Percentiles rank a stretch among this genome's conserved stretches.
These are phyloP conservation scores for Pythium aphanidermatum DNA, from an alignment of 352 stramenopile species.

Conservation along the genomic window DNA sequence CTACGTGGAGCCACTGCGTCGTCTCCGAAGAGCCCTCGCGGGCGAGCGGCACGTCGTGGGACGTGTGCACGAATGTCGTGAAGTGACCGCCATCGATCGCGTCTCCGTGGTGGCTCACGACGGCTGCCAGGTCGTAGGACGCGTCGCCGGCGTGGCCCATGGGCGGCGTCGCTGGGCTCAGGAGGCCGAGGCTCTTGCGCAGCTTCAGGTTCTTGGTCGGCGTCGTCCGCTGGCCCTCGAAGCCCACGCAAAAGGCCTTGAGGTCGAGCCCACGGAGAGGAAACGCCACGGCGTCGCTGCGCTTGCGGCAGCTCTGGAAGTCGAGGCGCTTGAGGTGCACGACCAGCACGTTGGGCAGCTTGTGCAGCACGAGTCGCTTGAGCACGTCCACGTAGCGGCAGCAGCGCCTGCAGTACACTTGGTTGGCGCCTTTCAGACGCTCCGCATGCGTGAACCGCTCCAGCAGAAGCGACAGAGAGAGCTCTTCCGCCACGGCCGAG, in stretches of 20 bases:
- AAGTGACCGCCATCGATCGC: slow-evolving; percentile 68
- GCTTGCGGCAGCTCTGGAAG: slow-evolving; percentile 58
- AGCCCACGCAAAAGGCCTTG: slow-evolving; percentile 35
- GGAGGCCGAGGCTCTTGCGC: too few relatives aligned
- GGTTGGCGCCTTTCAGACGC: slow-evolving; percentile 44
- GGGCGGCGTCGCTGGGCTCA: slow-evolving; percentile 7
- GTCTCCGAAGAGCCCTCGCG: slow-evolving; percentile 2
- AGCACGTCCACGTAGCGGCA: slow-evolving; percentile 46
- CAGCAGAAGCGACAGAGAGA: slow-evolving; percentile 37
- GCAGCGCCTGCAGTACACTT: slow-evolving; percentile 58
- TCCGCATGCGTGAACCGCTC: slow-evolving; percentile 47
- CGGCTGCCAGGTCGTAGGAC: slow-evolving; percentile 57
- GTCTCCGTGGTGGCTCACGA: slow-evolving; percentile 67
- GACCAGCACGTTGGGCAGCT: slow-evolving; percentile 61
- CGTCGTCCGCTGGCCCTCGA: slow-evolving; percentile 14
- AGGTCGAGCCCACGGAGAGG: slow-evolving; percentile 25
- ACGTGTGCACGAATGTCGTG: slow-evolving; percentile 40
- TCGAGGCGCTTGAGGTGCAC: slow-evolving; percentile 75
- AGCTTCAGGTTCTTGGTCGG: neutral
- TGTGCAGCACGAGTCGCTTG: slow-evolving; percentile 60
- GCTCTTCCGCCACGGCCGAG: neutral
- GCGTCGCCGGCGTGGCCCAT: slow-evolving; percentile 18
- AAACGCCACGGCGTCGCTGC: slow-evolving; percentile 42
- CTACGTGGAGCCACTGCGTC: slow-evolving; percentile 52
- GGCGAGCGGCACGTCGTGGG: slow-evolving; percentile 11